Evolutionary conservation across 805 yeast genomes (phyloP).

Genomic region (Starmerella khaoyaiensis): DNA sequence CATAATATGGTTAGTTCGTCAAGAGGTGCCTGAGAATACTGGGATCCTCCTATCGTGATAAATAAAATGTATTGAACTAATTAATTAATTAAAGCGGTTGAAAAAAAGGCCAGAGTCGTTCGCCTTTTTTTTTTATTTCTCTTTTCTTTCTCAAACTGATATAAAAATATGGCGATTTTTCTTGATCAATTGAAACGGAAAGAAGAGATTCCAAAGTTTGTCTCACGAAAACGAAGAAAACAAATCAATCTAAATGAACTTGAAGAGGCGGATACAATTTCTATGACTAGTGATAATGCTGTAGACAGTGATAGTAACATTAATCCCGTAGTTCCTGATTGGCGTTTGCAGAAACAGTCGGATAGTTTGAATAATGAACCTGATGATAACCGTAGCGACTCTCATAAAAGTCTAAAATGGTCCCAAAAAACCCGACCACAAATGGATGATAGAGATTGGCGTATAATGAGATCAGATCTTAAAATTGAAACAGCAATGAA

Average conservation of each 20-base stretch:
- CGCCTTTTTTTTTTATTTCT: too few relatives aligned
- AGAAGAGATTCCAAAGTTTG: slow-evolving; percentile 14
- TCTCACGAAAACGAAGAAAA: slow-evolving; percentile 11
- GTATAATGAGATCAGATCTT: slow-evolving; percentile 68
- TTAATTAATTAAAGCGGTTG: too few relatives aligned
- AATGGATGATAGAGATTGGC: slow-evolving; percentile 83
- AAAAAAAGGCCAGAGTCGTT: too few relatives aligned
- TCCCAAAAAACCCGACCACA: slow-evolving; percentile 43
- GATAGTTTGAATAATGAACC: slow-evolving; percentile 4
- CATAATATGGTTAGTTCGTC: background rate
- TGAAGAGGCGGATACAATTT: background rate
- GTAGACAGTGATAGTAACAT: background rate
- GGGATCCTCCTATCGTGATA: too few relatives aligned
- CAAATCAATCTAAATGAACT: background rate
- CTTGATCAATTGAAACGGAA: slow-evolving; percentile 2
- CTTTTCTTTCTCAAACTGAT: background rate
- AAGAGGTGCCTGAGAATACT: too few relatives aligned
- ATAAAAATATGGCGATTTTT: slow-evolving; percentile 3
- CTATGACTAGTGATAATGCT: too few relatives aligned
- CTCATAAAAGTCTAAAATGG: slow-evolving; percentile 38
- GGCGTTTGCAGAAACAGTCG: slow-evolving; percentile 6
- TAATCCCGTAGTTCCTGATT: slow-evolving; percentile 16
- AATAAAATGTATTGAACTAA: too few relatives aligned
- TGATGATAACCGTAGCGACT: background rate
- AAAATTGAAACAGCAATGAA: slow-evolving; percentile 44